Evolutionary conservation across 805 yeast species (phyloP).

Genomic region (Komagataella pastoris): DNA sequence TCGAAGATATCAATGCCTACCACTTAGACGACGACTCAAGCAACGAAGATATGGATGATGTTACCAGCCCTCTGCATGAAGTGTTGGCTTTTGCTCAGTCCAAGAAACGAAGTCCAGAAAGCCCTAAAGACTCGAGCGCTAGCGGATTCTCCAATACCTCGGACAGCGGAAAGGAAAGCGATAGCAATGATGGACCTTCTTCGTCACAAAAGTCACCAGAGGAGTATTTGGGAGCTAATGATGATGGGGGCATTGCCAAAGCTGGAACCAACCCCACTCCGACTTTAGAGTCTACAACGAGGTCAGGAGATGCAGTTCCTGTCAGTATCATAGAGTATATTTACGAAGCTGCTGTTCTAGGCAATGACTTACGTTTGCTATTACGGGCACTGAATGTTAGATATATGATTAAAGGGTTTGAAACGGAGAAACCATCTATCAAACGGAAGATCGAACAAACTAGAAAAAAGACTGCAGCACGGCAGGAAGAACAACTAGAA

Average conservation of each 20-base stretch:
- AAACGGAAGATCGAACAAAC: not conserved
- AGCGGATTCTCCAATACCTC: not conserved
- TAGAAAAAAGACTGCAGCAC: not conserved
- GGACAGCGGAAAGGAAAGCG: not conserved
- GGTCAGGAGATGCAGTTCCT: slow-evolving; percentile 25
- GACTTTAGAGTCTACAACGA: not conserved
- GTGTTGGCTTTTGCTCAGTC: not conserved
- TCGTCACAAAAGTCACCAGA: not conserved
- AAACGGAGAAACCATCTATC: slow-evolving; percentile 13
- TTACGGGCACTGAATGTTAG: slow-evolving; percentile 39
- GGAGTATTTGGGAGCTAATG: slow-evolving; percentile 3
- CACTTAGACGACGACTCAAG: slow-evolving; percentile 12
- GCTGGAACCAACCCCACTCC: slow-evolving; percentile 1
- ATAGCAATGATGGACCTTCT: not conserved
- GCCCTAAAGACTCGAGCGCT: not conserved
- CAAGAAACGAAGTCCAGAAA: not conserved
- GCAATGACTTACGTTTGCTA: slow-evolving; percentile 53
- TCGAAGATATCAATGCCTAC: slow-evolving; percentile 10
- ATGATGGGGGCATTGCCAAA: slow-evolving; percentile 3
- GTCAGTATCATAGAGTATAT: slow-evolving; percentile 49
- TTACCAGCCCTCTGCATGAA: not conserved
- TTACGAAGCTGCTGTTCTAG: slow-evolving; percentile 46
- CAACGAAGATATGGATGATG: slow-evolving; percentile 11
- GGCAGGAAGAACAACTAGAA: not conserved
- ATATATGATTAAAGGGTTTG: slow-evolving; percentile 30